Base-by-base conservation (phyloP, 768 basidiomycete species). In the Polyporus arcularius region DNA sequence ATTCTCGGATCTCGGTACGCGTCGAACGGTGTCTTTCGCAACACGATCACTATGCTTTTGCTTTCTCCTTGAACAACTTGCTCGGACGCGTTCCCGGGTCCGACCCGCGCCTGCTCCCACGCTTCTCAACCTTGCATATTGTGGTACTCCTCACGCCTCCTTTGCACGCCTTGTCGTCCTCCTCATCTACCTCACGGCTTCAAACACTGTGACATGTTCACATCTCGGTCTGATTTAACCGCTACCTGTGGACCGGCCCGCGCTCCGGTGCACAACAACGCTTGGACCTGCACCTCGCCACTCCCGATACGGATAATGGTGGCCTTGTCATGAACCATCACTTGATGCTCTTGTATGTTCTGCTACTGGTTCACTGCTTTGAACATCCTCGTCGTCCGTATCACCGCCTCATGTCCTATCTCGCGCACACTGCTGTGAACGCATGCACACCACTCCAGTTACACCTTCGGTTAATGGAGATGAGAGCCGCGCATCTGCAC, bases 381-480 rank as follows among this genome's bases (percentile, higher is more conserved):
- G 14, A 11, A 31, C 28, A 32, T 32, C 16, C 12, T 14, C 15
- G 32, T 52, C 47, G 43, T 40, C 53, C n/a, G 8, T 28, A 43
- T 60, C 43, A 5, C 49, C 31, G 3, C 32, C 18, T 18, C 35
- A 35, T 35, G 35, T 11, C 35, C 35, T 35, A 35, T 35, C 35
- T 35, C 35, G 35, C 35, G 1, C 35, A 35, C 35, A 1, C 11
- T 11, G 11, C 35, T 35, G 7, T 35, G 35, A 11, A 35, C 35
- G 9, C 9, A 1, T 21, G 7, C 6, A 8, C 30, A 12, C 50
- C 15, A 7, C 47, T 54, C 41, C 64, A 72, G 78, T 76, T 68
- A 83, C 84, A 1, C 87, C 87, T 6, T 63, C 79, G 46, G 75
- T 65, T 1, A 70, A 71, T 53, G 75, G 74, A 41, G 86, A 88